Evolutionary conservation across 371 early-diverging fungal genomes (phyloP).

Genomic region (Gilbertella persicaria): DNA sequence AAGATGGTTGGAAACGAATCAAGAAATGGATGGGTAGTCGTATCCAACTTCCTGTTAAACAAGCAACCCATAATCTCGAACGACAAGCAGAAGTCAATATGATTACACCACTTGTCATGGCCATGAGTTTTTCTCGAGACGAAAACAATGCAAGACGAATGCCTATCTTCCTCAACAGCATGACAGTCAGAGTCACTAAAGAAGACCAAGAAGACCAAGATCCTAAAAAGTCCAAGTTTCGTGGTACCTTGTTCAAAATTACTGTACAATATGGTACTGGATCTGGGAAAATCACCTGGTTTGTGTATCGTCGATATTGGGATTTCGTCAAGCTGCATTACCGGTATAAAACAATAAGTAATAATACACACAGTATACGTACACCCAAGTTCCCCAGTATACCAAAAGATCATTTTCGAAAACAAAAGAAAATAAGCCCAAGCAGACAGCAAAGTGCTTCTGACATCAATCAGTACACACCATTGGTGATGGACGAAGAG

Average conservation of each 20-base stretch:
- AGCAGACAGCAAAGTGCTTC: neutral
- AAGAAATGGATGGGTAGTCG: constrained; percentile 19
- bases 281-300: constrained; percentile 36
- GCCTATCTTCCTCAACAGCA: constrained; percentile 30
- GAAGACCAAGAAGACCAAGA: neutral
- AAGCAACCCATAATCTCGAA: constrained; percentile 6
- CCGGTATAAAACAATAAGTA: constrained; percentile 31
- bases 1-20: constrained; percentile 19
- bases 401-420: constrained; percentile 17
- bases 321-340: constrained; percentile 64
- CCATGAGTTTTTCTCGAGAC: constrained; percentile 25
- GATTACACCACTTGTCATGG: constrained; percentile 23
- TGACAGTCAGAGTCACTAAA: constrained; percentile 21
- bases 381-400: constrained; percentile 55
- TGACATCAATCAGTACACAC: constrained; percentile 1
- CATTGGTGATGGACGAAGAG: constrained; percentile 20
- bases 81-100: constrained; percentile 29
- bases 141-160: constrained; percentile 27
- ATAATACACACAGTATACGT: constrained; percentile 28
- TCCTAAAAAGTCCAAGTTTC: constrained; percentile 4
- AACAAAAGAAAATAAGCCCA: neutral
- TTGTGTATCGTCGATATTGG: constrained; percentile 50
- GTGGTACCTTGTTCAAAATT: constrained; percentile 18
- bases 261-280: constrained; percentile 24
- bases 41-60: neutral